phyloP scores from a whole-genome alignment of 768 basidiomycete genomes.

The Xerocomus spinulosus region DNA sequence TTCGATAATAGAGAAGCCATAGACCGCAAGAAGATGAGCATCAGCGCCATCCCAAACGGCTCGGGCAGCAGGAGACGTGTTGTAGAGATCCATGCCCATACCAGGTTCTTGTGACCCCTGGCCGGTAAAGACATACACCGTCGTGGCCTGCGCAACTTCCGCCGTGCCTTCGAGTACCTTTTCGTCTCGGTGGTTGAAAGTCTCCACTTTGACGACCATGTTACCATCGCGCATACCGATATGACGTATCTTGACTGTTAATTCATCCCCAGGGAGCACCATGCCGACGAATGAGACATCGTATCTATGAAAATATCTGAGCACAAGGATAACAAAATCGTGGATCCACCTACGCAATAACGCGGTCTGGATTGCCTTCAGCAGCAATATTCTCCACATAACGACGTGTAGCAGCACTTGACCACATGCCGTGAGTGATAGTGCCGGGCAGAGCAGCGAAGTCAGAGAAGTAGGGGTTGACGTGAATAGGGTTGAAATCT shows the following conservation, averaged over 20 bases:
- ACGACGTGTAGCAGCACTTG: slow-evolving; percentile 88
- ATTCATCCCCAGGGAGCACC: slow-evolving; percentile 87
- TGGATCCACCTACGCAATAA: slow-evolving; percentile 63
- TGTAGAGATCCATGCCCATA: slow-evolving; percentile 99
- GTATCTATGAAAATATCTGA: slow-evolving; percentile 49
- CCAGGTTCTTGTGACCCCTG: slow-evolving; percentile 97
- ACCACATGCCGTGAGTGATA: slow-evolving; percentile 98
- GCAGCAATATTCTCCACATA: slow-evolving; percentile 93
- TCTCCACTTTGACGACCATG: slow-evolving; percentile 86
- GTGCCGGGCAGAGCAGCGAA: slow-evolving; percentile 91
- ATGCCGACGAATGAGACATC: slow-evolving; percentile 95
- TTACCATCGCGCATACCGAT: slow-evolving; percentile 90
- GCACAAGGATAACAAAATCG: not conserved
- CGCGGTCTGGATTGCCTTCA: slow-evolving; percentile 87
- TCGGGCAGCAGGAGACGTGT: slow-evolving; percentile 85
- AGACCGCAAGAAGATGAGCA: slow-evolving; percentile 85
- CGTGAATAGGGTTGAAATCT: slow-evolving; percentile 98
- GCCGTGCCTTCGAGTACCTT: slow-evolving; percentile 91
- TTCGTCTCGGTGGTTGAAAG: slow-evolving; percentile 77
- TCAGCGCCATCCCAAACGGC: slow-evolving; percentile 98
- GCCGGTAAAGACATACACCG: slow-evolving; percentile 96
- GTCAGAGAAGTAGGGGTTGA: slow-evolving; percentile 97
- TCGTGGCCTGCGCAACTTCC: slow-evolving; percentile 87
- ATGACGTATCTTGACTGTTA: slow-evolving; percentile 84
- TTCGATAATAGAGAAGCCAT: slow-evolving; percentile 98